Evolutionary conservation across 169 alveolate genomes (phyloP), one percentile per base, ranked within the genome.

Genomic region (Plasmodium coatneyi): DNA sequence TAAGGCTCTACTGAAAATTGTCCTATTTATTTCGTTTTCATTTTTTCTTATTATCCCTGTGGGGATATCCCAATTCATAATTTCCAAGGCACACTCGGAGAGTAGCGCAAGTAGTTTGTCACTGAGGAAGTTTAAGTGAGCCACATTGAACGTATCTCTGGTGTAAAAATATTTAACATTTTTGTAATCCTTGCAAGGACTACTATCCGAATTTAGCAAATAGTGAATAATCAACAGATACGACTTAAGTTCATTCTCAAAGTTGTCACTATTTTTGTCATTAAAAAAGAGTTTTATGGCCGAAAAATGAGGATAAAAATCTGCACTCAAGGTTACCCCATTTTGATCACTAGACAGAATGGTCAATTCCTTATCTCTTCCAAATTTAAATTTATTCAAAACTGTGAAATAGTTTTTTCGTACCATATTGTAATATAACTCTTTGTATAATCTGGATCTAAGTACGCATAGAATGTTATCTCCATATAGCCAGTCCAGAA

Each of bases 281-380:
- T 71, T 72, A 74, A 49, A 84, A 74, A 84, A 84, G 34, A 84
- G 34, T 25, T 78, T 74, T 56, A 84, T 74, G 5, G 32, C 16
- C 66, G 93, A 84, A 74, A 74, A 84, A 84, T 84, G 72, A 32
- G 93, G 93, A 25, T 52, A 74, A 74, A 84, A 74, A 54, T 84
- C 41, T 9, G 93, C 93, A 52, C 79, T 76, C 36, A 84, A n/a
- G 22, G 60, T 52, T 56, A 84, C 14, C 30, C 79, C 79, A 22
- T 70, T 56, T 3, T 66, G 19, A 28, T 56, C 93, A 32, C 60
- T 76, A 72, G 76, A 56, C 41, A 46, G 16, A 10, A 54, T 46
- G 56, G 79, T 16, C 14, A 72, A 12, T n/a, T 32, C 9, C 12
- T 72, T 84, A 46, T 74, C 79, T 72, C 60, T 54, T 74, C 83